Base-by-base conservation (phyloP, 129 eudicot species). In the Chrysanthemum seticuspe region DNA sequence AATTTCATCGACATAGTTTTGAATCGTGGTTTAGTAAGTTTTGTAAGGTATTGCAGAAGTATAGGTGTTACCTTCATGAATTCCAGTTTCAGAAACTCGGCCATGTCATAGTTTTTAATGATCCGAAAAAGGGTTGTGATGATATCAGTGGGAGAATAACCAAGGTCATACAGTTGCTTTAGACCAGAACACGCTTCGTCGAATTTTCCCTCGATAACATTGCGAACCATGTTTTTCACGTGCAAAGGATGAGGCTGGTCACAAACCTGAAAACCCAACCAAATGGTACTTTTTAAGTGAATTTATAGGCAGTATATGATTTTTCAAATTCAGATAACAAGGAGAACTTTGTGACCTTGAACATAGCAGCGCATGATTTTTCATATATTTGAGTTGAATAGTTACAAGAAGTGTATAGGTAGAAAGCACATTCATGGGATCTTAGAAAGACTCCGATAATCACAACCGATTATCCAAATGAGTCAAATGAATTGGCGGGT, bases 221-320 rank as follows among this genome's bases (percentile, higher is more conserved):
- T 86, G 57, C n/a, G 91, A 19, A 94, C 88, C 91, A 94, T 94
- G 63, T 94, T 70, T 70, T 94, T 94, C 81, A 94, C 96, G 16
- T 87, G 97, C 87, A 94, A 85, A 21, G 97, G 99, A 78, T 94
- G 99, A 68, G 99, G 99, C n/a, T 94, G 99, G 77, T 94, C 99
- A 60, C 99, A 94, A 18, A 94, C 99, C 99, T 88, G 68, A 80
- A 80, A 75, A 36, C 13, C 12, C 62, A 48, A 49, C 36, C 27
- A 72, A 36, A 51, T 65, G 52, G 48, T n/a, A 18, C 0, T 19
- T 44, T 44, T 50, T 52, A 69, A 49, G n/a, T 1, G 8, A 53
- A 13, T 19, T 44, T 19, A 15, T 8, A 10, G 13, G 36, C 6
- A 29, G 66, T 3, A 53, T 11, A 53, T 62, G 25, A 11, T 62